phyloP scores from a whole-genome alignment of 768 basidiomycete species.

The Russula virescens region DNA sequence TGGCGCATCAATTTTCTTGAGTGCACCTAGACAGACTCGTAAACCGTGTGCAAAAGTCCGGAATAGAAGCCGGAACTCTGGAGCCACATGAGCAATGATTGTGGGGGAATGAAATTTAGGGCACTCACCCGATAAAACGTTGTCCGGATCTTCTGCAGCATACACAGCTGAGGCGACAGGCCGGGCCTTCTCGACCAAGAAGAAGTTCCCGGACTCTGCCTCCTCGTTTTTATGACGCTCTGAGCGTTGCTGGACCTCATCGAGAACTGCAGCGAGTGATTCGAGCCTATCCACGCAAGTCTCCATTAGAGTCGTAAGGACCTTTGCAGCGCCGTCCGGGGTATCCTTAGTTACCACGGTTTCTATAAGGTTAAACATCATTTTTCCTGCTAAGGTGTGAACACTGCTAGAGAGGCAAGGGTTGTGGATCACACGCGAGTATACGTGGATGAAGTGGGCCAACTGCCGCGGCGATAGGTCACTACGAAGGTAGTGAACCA shows the following conservation, averaged over 20 bases:
- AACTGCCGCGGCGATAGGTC: conserved; percentile 78
- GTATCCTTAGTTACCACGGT: conserved; percentile 73
- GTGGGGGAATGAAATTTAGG: conserved; percentile 4
- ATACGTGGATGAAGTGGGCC: conserved; percentile 71
- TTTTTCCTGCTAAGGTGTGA: conserved; percentile 88
- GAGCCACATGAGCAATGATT: conserved; percentile 12
- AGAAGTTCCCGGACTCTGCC: conserved; percentile 43
- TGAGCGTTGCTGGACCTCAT: conserved; percentile 46
- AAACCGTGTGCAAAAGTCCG: conserved; percentile 86
- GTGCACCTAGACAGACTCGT: conserved; percentile 65
- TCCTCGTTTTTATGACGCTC: conserved; percentile 42
- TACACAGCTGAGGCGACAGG: conserved; percentile 76
- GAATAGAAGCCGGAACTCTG: conserved; percentile 83
- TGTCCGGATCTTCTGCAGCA: conserved; percentile 77
- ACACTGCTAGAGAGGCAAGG: conserved; percentile 71
- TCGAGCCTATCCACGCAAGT: conserved; percentile 81
- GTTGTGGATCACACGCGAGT: conserved; percentile 86
- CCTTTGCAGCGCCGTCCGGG: conserved; percentile 55
- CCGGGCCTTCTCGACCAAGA: conserved; percentile 77
- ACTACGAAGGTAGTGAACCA: conserved; percentile 83
- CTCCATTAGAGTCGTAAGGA: conserved; percentile 75
- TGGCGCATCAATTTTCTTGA: conserved; percentile 76
- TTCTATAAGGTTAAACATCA: conserved; percentile 87
- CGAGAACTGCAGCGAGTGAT: conserved; percentile 62
- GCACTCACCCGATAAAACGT: conserved; percentile 66